Percentiles rank a stretch among this genome's conserved stretches.
Evolutionary conservation across 306 rosid species (phyloP).

Genomic region (Prunus dulcis): DNA sequence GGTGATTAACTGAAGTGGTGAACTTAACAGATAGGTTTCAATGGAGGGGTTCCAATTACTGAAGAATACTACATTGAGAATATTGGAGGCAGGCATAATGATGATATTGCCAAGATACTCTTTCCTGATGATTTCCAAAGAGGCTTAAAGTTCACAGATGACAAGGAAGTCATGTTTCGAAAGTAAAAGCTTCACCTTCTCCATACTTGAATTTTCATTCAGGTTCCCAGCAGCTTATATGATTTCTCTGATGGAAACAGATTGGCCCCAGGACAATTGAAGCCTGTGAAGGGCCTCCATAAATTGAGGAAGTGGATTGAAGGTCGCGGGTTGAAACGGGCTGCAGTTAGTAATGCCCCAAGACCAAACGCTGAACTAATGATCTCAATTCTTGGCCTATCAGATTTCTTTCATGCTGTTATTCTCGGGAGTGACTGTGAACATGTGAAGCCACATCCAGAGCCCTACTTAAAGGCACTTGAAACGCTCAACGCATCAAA

Average conservation of each 20-base stretch:
- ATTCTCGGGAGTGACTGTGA: conserved; percentile 81
- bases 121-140: conserved; percentile 70
- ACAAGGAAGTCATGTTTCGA: conserved; percentile 84
- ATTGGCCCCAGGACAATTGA: conserved; percentile 59
- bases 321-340: conserved; percentile 72
- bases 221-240: conserved; percentile 3
- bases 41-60: conserved; percentile 81
- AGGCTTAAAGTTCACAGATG: conserved; percentile 72
- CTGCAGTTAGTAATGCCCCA: conserved; percentile 98
- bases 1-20: conserved; percentile 26
- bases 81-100: conserved; percentile 77
- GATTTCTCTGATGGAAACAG: conserved; percentile 45
- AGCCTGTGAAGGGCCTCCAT: conserved; percentile 67
- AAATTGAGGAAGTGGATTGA: conserved; percentile 84
- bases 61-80: conserved; percentile 68
- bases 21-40: conserved; percentile 75
- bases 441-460: conserved; percentile 87
- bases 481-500: conserved; percentile 73
- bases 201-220: conserved; percentile 13
- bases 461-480: conserved; percentile 86
- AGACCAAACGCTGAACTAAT: conserved; percentile 84
- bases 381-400: conserved; percentile 70
- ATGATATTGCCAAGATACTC: conserved; percentile 58
- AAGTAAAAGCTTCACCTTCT: conserved; percentile 41
- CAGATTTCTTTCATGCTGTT: conserved; percentile 72